Evolutionary conservation across 805 yeast genomes (phyloP), one percentile per base, ranked within the genome.

Genomic region (Pichia phayaonensis): DNA sequence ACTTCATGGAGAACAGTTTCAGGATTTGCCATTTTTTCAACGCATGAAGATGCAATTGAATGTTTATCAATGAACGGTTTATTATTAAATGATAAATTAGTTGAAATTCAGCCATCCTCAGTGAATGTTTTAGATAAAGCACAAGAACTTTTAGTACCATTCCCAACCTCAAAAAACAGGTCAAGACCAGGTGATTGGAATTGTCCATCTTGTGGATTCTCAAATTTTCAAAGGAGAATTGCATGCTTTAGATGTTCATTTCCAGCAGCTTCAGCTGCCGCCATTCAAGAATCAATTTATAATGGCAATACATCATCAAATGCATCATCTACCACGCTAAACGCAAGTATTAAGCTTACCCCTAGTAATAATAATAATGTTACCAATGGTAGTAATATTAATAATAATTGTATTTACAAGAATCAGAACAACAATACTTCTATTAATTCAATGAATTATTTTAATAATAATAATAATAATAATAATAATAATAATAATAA

Each of bases 131-230:
- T 90, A 45, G 96, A 88, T 56, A 77, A 81, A 54, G 96, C 96
- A 1, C 85, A 81, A 57, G 95, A 86, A 40, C 77, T 90, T 42
- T 71, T 90, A 53, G 76, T 87, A 0, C 89, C 95, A 4, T 90
- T 90, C 69, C 96, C 97, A 16, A 77, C 83, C 36, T 85, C 88
- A 57, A 79, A 79, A 54, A 90, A 90, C 67, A 76, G 94, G 59
- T 96, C 96, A 22, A 75, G 97, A 62, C 97, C 97, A 0, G 97
- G 97, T 21, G 97, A 90, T 65, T 90, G 97, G 97, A 87, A 86
- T n/a, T 90, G 97, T 67, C 96, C 96, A 24, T 83, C 90, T 8
- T 90, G 97, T 73, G 96, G 97, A 1, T 90, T 90, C 61, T 86
- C 95, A 23, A 90, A 90, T 67, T 90, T 90, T 69, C 97, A 90